phyloP scores from a whole-genome alignment of 208 protist species.

The Wallacemonas sp. region DNA sequence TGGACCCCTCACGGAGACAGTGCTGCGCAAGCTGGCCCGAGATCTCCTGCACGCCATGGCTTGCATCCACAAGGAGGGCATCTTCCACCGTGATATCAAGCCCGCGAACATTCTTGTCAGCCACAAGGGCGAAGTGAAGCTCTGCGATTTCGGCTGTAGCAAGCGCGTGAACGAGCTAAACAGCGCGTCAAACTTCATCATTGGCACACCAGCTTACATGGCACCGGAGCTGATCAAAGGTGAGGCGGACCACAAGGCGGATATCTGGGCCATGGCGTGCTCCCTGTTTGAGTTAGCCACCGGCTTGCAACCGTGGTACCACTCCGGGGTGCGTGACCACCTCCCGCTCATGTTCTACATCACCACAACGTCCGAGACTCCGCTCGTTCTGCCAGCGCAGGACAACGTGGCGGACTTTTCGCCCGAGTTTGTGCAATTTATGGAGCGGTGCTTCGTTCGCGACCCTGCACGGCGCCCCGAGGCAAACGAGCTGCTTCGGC shows the following conservation, averaged over 20 bases:
- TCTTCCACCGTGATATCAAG: constrained; percentile 93
- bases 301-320: constrained; percentile 80
- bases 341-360: constrained; percentile 90
- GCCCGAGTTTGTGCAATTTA: constrained; percentile 78
- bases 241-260: constrained; percentile 73
- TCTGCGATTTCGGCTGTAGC: constrained; percentile 92
- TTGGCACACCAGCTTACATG: constrained; percentile 91
- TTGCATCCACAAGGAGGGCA: constrained; percentile 89
- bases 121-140: constrained; percentile 81
- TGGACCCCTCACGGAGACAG: constrained; percentile 75
- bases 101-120: constrained; percentile 90
- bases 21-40: constrained; percentile 71
- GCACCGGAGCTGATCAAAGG: constrained; percentile 89
- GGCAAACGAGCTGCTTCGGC: constrained; percentile 68
- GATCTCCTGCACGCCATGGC: constrained; percentile 71
- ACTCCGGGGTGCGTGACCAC: constrained; percentile 75
- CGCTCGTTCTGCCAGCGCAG: constrained; percentile 51
- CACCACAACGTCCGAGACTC: constrained; percentile 76
- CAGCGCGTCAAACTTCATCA: constrained; percentile 80
- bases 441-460: constrained; percentile 85
- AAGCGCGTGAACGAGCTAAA: constrained; percentile 86
- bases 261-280: constrained; percentile 90
- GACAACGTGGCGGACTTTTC: constrained; percentile 64
- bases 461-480: constrained; percentile 62
- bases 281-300: constrained; percentile 88